Conservation (phyloP, 306 rosid species). For the Sindora glabra region DNA sequence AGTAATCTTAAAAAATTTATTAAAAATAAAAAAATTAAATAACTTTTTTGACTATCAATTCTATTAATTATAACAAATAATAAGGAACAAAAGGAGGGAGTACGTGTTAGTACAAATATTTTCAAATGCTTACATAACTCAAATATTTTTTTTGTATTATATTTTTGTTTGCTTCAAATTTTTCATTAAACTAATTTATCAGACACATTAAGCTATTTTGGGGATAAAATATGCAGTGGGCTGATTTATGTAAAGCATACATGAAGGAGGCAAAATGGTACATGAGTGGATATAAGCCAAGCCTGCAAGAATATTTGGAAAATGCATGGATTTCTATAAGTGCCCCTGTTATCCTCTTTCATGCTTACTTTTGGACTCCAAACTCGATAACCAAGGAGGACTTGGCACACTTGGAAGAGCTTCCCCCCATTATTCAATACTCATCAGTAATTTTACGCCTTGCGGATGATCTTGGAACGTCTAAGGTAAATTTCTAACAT, state of each 20-base stretch:
- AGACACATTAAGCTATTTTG: background rate
- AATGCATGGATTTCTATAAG: background rate
- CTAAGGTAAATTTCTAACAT: too few species aligned
- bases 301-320: background rate
- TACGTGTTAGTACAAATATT: too few species aligned
- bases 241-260: background rate
- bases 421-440: background rate
- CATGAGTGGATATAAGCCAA: background rate
- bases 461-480: slow-evolving; percentile 19
- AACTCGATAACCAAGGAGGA: background rate
- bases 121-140: too few species aligned
- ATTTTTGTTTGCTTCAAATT: background rate
- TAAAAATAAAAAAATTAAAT: too few species aligned
- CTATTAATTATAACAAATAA: too few species aligned
- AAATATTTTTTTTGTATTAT: too few species aligned
- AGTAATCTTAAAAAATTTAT: too few species aligned
- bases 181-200: too few species aligned
- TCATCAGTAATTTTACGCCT: slow-evolving; percentile 9
- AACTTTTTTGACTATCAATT: too few species aligned
- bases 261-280: background rate
- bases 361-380: slow-evolving; percentile 18
- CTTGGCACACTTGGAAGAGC: background rate
- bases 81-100: too few species aligned
- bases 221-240: background rate
- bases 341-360: background rate